These are phyloP conservation scores for Cryptococcus sp. DNA, from an alignment of 1,284 basidiomycete genomes.

Conservation along the genomic window DNA sequence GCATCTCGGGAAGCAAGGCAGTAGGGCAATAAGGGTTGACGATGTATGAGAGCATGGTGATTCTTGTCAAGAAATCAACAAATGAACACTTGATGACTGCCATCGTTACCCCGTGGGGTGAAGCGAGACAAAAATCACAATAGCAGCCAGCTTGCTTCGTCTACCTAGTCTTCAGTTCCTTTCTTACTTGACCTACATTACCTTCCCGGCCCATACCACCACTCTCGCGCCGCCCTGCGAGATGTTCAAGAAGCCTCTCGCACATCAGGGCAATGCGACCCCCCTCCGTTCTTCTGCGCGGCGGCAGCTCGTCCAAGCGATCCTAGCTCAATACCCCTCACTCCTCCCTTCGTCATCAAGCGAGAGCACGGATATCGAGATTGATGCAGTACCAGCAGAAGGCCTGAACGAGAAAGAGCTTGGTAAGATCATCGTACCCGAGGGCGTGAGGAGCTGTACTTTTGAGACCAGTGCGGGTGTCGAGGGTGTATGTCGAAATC, in stretches of 20 bases:
- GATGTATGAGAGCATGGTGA: no score
- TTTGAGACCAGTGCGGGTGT: slow-evolving; percentile 49
- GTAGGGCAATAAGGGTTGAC: no score
- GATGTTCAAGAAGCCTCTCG: slow-evolving; percentile 54
- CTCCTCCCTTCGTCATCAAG: slow-evolving; percentile 4
- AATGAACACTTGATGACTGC: no score
- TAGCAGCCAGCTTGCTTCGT: not conserved
- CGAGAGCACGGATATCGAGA: slow-evolving; percentile 7
- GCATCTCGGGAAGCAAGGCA: no score
- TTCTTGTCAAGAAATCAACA: no score
- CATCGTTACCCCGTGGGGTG: no score
- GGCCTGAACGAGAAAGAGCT: slow-evolving; percentile 38
- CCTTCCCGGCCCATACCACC: not conserved
- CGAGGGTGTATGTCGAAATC: slow-evolving; percentile 41
- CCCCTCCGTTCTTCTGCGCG: slow-evolving; percentile 50
- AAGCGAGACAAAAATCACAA: no score
- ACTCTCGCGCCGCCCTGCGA: not conserved
- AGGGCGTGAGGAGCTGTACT: slow-evolving; percentile 39
- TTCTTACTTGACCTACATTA: not conserved
- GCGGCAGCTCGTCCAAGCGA: slow-evolving; percentile 40
- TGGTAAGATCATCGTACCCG: slow-evolving; percentile 44
- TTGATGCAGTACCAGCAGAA: slow-evolving; percentile 12
- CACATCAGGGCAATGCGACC: slow-evolving; percentile 50
- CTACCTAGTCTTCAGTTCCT: not conserved
- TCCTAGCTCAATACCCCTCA: slow-evolving; percentile 41